Percentiles rank a stretch among this genome's conserved stretches.
phyloP scores from a whole-genome alignment of 305 asterid species.

The Fraxinus xanthoxyloides region DNA sequence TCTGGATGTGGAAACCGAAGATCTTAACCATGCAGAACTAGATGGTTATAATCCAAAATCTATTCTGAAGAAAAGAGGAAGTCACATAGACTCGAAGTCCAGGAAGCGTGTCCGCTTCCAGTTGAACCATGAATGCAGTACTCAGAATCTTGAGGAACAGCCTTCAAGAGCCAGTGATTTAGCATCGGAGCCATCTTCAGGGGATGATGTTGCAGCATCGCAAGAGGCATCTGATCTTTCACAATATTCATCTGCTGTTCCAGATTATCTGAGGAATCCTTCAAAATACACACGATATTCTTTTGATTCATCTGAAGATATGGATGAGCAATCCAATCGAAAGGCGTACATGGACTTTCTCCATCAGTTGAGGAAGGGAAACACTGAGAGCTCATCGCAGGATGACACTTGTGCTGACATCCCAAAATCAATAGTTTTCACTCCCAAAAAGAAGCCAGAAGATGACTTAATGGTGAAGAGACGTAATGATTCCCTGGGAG shows the following conservation, averaged over 20 bases:
- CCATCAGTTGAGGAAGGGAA: constrained; percentile 39
- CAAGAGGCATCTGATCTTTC: constrained; percentile 33
- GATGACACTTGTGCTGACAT: constrained; percentile 32
- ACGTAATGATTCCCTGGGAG: constrained; percentile 26
- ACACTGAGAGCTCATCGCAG: constrained; percentile 16
- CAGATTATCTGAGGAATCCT: constrained; percentile 78
- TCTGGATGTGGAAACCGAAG: constrained; percentile 12
- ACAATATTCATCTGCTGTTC: constrained; percentile 38
- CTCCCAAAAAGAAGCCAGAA: constrained; percentile 47
- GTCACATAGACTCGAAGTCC: constrained; percentile 32
- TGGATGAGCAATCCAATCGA: constrained; percentile 64
- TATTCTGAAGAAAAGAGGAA: constrained; percentile 55
- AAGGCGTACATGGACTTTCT: constrained; percentile 58
- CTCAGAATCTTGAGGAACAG: constrained; percentile 26
- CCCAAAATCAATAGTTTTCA: constrained; percentile 50
- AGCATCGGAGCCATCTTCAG: constrained; percentile 16
- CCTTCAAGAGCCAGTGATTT: constrained; percentile 25
- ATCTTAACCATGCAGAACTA: constrained; percentile 21
- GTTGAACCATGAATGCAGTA: constrained; percentile 29
- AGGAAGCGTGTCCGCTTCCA: constrained; percentile 60
- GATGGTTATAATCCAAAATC: constrained; percentile 46
- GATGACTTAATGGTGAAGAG: constrained; percentile 25
- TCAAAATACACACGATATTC: constrained; percentile 69
- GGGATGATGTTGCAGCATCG: constrained; percentile 19
- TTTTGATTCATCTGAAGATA: constrained; percentile 47